A percentile compares a stretch with the other conserved stretches of the same genome.
Evolutionary conservation across 352 stramenopile species (phyloP).

Genomic region (Peronosclerospora sorghi): DNA sequence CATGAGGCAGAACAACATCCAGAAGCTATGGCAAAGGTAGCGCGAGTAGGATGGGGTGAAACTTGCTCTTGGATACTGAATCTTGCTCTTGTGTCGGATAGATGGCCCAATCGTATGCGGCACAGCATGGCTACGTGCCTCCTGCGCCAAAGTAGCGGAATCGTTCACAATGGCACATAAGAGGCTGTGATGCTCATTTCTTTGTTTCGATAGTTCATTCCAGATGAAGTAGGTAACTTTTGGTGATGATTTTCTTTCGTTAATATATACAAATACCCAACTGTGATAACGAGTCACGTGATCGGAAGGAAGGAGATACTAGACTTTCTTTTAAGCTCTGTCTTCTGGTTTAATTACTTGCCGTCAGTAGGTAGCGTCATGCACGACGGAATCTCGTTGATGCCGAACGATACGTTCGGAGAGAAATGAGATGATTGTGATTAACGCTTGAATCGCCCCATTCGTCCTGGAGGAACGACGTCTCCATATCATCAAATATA

Average conservation of each 20-base stretch:
- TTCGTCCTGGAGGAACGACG: conserved; percentile 14
- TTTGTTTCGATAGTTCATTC: too few species aligned
- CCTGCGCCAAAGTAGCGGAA: conserved; percentile 21
- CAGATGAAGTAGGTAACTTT: too few species aligned
- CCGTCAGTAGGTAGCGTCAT: too few species aligned
- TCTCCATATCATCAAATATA: conserved; percentile 10
- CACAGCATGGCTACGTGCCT: conserved; percentile 36
- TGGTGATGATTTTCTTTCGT: too few species aligned
- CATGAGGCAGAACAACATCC: conserved; percentile 62
- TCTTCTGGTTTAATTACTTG: too few species aligned
- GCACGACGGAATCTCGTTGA: conserved; percentile 1
- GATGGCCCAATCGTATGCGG: conserved; percentile 35
- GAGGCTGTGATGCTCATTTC: too few species aligned
- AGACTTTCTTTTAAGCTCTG: too few species aligned
- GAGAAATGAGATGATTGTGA: conserved; percentile 13
- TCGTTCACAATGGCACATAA: too few species aligned
- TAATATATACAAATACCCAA: too few species aligned
- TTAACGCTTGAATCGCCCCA: conserved; percentile 10
- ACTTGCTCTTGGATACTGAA: neutral
- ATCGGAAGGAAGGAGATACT: too few species aligned
- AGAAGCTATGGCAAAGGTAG: conserved; percentile 57
- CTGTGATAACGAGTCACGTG: too few species aligned
- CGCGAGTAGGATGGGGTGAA: neutral
- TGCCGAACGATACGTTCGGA: conserved; percentile 17
- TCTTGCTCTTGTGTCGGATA: conserved; percentile 7